phyloP scores from a whole-genome alignment of 257 asterid species.

The Gentiana macrophylla region DNA sequence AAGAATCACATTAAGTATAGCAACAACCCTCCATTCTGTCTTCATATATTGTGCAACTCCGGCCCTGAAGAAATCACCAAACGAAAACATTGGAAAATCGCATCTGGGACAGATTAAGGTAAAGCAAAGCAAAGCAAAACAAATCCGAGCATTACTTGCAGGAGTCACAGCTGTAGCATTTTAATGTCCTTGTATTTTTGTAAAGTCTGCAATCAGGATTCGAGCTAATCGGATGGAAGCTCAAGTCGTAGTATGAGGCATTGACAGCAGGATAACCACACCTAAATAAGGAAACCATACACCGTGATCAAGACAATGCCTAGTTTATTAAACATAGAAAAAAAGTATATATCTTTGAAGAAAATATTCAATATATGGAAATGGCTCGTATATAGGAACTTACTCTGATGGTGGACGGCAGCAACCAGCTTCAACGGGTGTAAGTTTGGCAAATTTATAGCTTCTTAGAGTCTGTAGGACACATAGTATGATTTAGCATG shows the following conservation, averaged over 20 bases:
- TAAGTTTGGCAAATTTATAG: constrained; percentile 52
- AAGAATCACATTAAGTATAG: constrained; percentile 70
- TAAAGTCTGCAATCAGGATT: constrained; percentile 74
- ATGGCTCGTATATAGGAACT: constrained; percentile 6
- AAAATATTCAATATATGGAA: not conserved
- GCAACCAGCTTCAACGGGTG: constrained; percentile 92
- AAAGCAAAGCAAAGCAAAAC: constrained; percentile 4
- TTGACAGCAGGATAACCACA: constrained; percentile 89
- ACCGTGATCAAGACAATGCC: not conserved
- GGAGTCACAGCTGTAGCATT: constrained; percentile 86
- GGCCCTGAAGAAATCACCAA: constrained; percentile 37
- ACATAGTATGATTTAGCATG: constrained; percentile 4
- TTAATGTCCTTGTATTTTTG: constrained; percentile 55
- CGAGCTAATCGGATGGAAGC: constrained; percentile 62
- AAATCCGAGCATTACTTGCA: constrained; percentile 54
- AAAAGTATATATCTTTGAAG: not conserved
- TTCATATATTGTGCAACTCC: constrained; percentile 98
- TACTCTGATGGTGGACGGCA: constrained; percentile 95
- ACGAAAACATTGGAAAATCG: not conserved
- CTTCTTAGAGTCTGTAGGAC: constrained; percentile 48
- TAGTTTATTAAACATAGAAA: not conserved
- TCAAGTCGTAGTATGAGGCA: constrained; percentile 74
- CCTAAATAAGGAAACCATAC: constrained; percentile 18
- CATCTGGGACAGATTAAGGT: not conserved
- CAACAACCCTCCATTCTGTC: constrained; percentile 92